Evolutionary conservation across 345 rosid genomes (phyloP).

Genomic region (Arabidopsis suecica): DNA sequence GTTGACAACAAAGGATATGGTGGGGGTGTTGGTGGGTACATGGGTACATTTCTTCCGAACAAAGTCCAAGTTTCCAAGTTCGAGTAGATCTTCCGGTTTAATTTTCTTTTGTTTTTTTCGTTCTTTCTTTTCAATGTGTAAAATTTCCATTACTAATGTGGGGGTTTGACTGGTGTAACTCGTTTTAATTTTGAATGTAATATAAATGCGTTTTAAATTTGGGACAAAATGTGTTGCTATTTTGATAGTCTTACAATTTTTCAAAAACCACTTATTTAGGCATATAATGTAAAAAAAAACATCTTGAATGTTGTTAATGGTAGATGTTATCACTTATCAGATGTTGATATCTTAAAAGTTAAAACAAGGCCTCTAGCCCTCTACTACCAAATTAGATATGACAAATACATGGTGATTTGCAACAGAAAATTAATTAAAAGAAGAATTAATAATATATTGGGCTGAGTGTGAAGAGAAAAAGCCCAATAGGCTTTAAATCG

Average conservation of each 20-base stretch:
- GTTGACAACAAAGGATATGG: constrained; percentile 47
- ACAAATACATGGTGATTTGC: too few species aligned
- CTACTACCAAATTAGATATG: too few species aligned
- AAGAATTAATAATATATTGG: background rate
- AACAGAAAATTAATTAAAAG: background rate
- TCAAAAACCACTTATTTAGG: background rate
- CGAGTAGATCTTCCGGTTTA: constrained; percentile 37
- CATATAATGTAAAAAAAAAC: background rate
- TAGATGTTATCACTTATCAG: too few species aligned
- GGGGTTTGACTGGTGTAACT: constrained; percentile 51
- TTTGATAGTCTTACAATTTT: background rate
- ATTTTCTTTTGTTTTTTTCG: constrained; percentile 4
- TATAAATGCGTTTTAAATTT: constrained; percentile 38
- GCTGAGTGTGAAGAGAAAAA: background rate
- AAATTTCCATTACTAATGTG: constrained; percentile 49
- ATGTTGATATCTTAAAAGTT: too few species aligned
- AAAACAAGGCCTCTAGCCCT: too few species aligned
- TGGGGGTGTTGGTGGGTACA: constrained; percentile 49
- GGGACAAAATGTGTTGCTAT: background rate
- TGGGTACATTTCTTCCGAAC: constrained; percentile 52
- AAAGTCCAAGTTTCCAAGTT: constrained; percentile 50
- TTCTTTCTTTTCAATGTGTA: constrained; percentile 30
- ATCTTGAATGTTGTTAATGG: too few species aligned
- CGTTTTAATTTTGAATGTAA: constrained; percentile 28
- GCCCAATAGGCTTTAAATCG: constrained; percentile 16